Evolutionary conservation across 768 basidiomycete species (phyloP).

Genomic region (Phanerochaete sordida): DNA sequence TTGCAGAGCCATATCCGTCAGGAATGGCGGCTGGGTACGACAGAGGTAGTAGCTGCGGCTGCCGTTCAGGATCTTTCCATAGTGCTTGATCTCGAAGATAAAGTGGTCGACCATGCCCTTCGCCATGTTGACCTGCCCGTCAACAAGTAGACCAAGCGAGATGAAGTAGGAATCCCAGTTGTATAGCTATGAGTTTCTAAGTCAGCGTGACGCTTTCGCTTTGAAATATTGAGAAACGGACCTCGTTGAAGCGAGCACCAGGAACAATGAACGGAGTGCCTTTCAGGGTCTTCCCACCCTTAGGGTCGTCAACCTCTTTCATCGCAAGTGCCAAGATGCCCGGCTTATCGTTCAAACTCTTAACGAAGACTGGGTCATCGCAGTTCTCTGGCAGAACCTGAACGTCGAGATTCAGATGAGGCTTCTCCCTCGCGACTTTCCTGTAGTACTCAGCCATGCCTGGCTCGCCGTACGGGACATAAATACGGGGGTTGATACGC

Average conservation of each 20-base stretch:
- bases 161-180: constrained; percentile 98
- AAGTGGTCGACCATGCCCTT: constrained; percentile 99
- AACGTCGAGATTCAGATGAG: constrained; percentile 91
- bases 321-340: constrained; percentile 94
- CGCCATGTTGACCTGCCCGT: constrained; percentile 91
- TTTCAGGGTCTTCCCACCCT: constrained; percentile 78
- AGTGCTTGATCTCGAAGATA: constrained; percentile 98
- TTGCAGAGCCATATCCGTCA: constrained; percentile 97
- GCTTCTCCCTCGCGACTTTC: constrained; percentile 84
- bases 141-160: constrained; percentile 88
- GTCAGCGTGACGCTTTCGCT: neutral
- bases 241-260: constrained; percentile 92
- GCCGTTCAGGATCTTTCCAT: constrained; percentile 95
- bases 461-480: constrained; percentile 90
- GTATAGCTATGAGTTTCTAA: constrained; percentile 56
- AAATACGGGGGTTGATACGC: constrained; percentile 87
- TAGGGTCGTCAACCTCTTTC: constrained; percentile 81
- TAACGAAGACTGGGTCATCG: constrained; percentile 86
- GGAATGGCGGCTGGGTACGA: constrained; percentile 96
- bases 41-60: constrained; percentile 94
- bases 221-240: constrained; percentile 29
- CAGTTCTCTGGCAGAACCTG: constrained; percentile 84
- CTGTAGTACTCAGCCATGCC: constrained; percentile 96
- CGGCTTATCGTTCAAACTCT: constrained; percentile 90
- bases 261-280: constrained; percentile 98